These are phyloP conservation scores for Rhodofomes roseus DNA, from an alignment of 1,284 basidiomycete species.

Conservation along the genomic window DNA sequence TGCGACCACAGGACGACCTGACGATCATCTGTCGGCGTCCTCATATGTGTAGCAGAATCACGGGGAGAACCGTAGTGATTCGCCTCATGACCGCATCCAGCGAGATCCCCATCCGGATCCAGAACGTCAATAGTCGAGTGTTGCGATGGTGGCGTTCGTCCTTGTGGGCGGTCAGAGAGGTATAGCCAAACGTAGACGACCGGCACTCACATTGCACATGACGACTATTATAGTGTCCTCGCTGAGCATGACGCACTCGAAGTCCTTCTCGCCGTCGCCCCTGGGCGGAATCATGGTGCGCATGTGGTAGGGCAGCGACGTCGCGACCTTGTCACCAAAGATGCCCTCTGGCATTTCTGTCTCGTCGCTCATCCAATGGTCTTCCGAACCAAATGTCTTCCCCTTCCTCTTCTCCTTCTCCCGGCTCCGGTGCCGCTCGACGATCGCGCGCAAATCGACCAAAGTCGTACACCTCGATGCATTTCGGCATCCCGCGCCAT, in stretches of 20 bases:
- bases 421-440: constrained; percentile 10
- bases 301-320: constrained; percentile 42
- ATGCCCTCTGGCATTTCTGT: constrained; percentile 21
- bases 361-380: constrained; percentile 14
- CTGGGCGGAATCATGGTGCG: constrained; percentile 20
- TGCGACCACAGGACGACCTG: not conserved
- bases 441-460: constrained; percentile 41
- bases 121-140: constrained; percentile 35
- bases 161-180: not conserved
- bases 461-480: constrained; percentile 42
- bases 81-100: not conserved
- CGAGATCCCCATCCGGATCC: constrained; percentile 19
- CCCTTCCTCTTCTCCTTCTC: not conserved
- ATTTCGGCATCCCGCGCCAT: constrained; percentile 12
- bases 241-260: constrained; percentile 43
- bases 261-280: constrained; percentile 15
- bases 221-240: constrained; percentile 52
- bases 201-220: constrained; percentile 38
- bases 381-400: not conserved
- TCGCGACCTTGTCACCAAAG: constrained; percentile 38
- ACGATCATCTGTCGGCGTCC: not conserved
- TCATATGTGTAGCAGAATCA: not conserved
- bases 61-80: not conserved
- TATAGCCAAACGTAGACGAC: not conserved
- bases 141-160: constrained; percentile 21